Conservation (phyloP, 2,329 filamentous ascomycete genomes). For the Aspergillus melleus region DNA sequence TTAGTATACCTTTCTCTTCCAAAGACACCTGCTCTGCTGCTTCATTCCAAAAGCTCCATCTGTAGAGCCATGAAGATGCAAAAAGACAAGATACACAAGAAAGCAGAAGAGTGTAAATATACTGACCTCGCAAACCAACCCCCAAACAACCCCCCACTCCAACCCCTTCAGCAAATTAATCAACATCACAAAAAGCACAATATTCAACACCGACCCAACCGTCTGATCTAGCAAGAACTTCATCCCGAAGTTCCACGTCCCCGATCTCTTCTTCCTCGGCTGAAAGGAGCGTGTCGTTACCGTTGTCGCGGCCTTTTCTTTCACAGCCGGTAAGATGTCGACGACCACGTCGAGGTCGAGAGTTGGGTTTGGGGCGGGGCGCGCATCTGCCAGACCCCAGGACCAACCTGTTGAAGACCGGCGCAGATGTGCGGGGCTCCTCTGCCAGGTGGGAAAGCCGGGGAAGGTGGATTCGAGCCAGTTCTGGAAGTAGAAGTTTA, state of each 20-base stretch:
- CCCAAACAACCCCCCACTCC: conserved; percentile 25
- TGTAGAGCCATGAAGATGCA: not conserved
- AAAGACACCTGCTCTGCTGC: too few relatives aligned
- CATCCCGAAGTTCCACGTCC: conserved; percentile 31
- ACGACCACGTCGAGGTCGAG: not conserved
- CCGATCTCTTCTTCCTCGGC: not conserved
- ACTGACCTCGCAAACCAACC: conserved; percentile 35
- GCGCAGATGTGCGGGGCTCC: not conserved
- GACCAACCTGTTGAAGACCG: too few relatives aligned
- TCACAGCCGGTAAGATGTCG: conserved; percentile 2
- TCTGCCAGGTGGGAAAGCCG: conserved; percentile 49
- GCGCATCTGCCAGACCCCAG: too few relatives aligned
- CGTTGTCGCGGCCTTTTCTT: conserved; percentile 11
- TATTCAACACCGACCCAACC: conserved; percentile 57
- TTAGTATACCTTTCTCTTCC: not conserved
- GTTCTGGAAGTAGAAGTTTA: conserved; percentile 84
- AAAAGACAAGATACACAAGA: not conserved
- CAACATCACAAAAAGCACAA: conserved; percentile 55
- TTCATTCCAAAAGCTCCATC: too few relatives aligned
- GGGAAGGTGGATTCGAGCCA: conserved; percentile 75
- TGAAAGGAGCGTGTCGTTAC: not conserved
- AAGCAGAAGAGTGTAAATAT: not conserved
- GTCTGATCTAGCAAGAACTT: conserved; percentile 62
- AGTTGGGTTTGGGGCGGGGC: too few relatives aligned
- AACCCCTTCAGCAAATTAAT: conserved; percentile 49